Base-by-base conservation (phyloP, 257 asterid species). In the Solanum paucissectum region DNA sequence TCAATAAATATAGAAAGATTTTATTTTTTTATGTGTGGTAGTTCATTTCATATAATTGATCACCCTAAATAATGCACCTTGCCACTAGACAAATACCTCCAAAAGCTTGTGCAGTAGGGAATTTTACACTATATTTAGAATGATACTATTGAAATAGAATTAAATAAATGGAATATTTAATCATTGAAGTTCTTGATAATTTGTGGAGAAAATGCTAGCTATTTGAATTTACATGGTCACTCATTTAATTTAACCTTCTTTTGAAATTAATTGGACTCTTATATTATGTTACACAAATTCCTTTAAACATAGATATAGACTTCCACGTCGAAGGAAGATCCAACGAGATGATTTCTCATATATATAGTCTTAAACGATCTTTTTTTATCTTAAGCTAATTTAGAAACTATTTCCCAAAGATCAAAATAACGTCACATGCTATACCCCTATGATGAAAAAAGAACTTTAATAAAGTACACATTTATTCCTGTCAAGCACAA, bases 341-440 rank as follows among this genome's bases (percentile, higher is more conserved):
- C 20, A 0, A 1, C 20, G 7, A 46, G 7, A 13, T 46, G 55
- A 46, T 12, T 5, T 46, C 55, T 46, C 2, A 13, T 12, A 12
- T 46, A 46, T 46, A 46, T 46, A 46, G 6, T 46, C 18, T 46
- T 12, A 6, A 12, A 12, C 18, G 18, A 46, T 0, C 55, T 46
- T 46, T 6, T 46, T 46, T 46, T 12, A 12, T 46, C 20, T 46
- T 46, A 46, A 46, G 52, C 16, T 12, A 44, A 0, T 5, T 44
- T 12, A 29, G 18, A 7, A 1, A 0, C 0, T 68, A 25, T 12
- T 68, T 68, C 0, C 5, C 2, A 12, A 2, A 0, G 1, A 2
- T n/a, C 33, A 10, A 64, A n/a, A 64, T 12, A 27, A 12, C 3
- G 1, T 29, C 23, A 68, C 37, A 68, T 64, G 38, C 21, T 12